Evolutionary conservation across 1,284 basidiomycete species (phyloP).

Genomic region (Neolentinus lepideus): DNA sequence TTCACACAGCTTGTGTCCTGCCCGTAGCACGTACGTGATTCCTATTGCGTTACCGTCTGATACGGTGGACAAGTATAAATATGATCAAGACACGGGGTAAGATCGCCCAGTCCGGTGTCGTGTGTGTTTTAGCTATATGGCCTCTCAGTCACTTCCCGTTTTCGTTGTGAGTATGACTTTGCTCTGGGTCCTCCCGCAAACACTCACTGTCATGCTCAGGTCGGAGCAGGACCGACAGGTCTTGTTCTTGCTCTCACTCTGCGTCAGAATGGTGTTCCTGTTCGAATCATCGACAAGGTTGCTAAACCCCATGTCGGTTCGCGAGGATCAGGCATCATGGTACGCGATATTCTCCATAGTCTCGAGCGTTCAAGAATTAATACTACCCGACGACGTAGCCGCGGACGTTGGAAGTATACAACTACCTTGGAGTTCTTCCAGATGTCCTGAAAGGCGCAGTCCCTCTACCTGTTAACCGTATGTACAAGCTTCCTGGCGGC

Average conservation of each 20-base stretch:
- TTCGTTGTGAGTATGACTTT: not conserved
- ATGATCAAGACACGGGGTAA: no score
- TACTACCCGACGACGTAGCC: conserved; percentile 14
- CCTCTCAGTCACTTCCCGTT: not conserved
- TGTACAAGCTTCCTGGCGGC: conserved; percentile 9
- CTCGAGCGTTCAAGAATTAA: not conserved
- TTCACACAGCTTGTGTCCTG: no score
- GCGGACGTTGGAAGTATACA: conserved; percentile 21
- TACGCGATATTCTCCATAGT: not conserved
- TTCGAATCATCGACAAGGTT: conserved; percentile 29
- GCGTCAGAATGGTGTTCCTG: conserved; percentile 17
- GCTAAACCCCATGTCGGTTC: conserved; percentile 6
- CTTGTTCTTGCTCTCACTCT: conserved; percentile 17
- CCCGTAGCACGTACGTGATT: no score
- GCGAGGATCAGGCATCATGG: not conserved
- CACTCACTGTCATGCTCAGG: conserved; percentile 8
- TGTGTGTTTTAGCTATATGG: not conserved
- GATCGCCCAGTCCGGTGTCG: no score
- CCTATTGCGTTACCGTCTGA: not conserved
- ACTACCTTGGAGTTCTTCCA: conserved; percentile 16
- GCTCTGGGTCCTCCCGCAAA: not conserved
- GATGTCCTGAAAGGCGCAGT: conserved; percentile 13
- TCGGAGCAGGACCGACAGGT: conserved; percentile 19
- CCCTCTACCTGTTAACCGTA: conserved; percentile 1
- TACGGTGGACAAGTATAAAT: no score